These are phyloP conservation scores for Ilex aquifolium DNA, from an alignment of 257 asterid genomes.

Conservation along the genomic window DNA sequence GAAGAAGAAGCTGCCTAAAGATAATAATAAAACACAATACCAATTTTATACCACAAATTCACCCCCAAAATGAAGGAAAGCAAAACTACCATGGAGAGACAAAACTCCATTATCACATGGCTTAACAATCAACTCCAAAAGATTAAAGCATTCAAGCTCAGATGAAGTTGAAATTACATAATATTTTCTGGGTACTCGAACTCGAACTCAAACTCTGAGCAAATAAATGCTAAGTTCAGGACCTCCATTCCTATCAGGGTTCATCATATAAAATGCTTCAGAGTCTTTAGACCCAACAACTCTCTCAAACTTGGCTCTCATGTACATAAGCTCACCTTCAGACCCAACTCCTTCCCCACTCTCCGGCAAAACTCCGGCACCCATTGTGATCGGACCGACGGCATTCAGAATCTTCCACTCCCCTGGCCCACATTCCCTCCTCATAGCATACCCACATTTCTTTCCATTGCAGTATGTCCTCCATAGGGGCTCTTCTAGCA, in stretches of 20 bases:
- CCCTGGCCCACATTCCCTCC: slow-evolving; percentile 74
- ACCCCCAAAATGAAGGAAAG: neutral
- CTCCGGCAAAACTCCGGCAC: slow-evolving; percentile 92
- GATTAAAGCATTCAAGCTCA: neutral
- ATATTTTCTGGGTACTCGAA: neutral
- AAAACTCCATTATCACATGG: neutral
- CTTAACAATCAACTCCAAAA: neutral
- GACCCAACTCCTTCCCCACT: slow-evolving; percentile 24
- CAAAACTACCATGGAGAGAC: neutral
- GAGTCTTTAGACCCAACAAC: slow-evolving; percentile 93
- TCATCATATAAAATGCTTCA: slow-evolving; percentile 96
- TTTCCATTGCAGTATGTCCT: slow-evolving; percentile 86
- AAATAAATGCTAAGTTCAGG: slow-evolving; percentile 90
- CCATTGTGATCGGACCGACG: slow-evolving; percentile 85
- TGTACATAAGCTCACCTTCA: slow-evolving; percentile 84
- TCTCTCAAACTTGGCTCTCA: slow-evolving; percentile 91
- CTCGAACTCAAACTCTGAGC: slow-evolving; percentile 52
- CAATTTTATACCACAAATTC: neutral
- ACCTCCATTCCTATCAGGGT: slow-evolving; percentile 90
- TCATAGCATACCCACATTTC: slow-evolving; percentile 78
- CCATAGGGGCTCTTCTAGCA: slow-evolving; percentile 69
- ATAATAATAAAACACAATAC: neutral
- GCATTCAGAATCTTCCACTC: slow-evolving; percentile 80
- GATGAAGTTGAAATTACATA: neutral
- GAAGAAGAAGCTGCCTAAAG: too few species aligned